Conservation (phyloP, 202 grass and related monocot species). For the Panicum hallii region DNA sequence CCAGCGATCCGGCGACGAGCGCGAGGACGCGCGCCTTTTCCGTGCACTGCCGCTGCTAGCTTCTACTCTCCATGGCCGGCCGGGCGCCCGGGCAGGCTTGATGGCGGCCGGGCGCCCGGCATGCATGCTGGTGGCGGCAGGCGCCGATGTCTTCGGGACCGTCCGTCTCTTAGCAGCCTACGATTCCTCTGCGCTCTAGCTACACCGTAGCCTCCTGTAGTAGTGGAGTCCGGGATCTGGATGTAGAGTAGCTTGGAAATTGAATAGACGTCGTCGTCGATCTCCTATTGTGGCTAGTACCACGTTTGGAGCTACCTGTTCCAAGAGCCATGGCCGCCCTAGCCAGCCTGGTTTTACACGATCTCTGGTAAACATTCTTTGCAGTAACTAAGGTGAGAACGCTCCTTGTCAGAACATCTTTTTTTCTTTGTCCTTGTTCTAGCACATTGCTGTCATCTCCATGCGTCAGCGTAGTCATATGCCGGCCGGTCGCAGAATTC, state of each 20-base stretch:
- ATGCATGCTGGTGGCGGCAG: constrained; percentile 25
- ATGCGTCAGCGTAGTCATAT: not conserved
- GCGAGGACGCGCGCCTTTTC: not conserved
- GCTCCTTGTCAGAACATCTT: not conserved
- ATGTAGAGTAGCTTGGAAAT: not conserved
- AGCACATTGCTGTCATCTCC: not conserved
- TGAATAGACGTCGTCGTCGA: not conserved
- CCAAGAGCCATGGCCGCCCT: not conserved
- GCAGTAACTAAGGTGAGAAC: not conserved
- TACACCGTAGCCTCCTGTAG: not conserved
- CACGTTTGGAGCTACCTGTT: not conserved
- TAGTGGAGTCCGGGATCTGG: too few species aligned
- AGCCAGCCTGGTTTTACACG: not conserved
- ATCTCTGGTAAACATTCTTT: not conserved
- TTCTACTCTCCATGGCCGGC: not conserved
- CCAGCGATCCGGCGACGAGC: constrained; percentile 15
- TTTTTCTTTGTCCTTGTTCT: not conserved
- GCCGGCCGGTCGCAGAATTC: not conserved
- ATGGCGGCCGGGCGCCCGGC: not conserved
- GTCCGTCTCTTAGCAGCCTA: constrained; percentile 42
- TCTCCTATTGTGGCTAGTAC: not conserved
- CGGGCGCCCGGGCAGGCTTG: not conserved
- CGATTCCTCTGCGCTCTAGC: not conserved
- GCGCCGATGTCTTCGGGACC: constrained; percentile 17
- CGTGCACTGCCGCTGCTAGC: not conserved